A percentile compares a stretch with the other conserved stretches of the same genome.
Conservation (phyloP, 306 rosid genomes). For the Alnus rubra region DNA sequence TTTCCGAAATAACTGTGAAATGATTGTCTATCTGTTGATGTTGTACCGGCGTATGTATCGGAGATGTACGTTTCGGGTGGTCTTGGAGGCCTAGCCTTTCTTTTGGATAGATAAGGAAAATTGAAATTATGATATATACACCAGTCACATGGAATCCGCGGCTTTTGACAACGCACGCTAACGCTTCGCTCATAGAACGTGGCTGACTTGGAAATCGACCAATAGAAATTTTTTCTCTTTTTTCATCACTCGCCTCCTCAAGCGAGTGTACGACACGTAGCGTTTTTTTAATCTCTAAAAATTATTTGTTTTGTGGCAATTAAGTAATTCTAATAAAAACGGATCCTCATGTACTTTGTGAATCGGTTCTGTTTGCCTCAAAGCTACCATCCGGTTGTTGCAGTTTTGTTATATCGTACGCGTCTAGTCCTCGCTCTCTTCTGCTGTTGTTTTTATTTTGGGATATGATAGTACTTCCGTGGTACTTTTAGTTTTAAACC, state of each 20-base stretch:
- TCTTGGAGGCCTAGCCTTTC: background rate
- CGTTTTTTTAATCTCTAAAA: background rate
- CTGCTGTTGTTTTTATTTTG: background rate
- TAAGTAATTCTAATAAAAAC: background rate
- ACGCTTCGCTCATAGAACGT: slow-evolving; percentile 27
- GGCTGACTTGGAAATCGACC: slow-evolving; percentile 11
- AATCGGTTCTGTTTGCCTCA: background rate
- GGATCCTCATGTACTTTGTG: background rate
- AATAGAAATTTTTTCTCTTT: background rate
- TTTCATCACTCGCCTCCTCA: slow-evolving; percentile 3
- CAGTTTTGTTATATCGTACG: background rate
- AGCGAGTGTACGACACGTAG: background rate
- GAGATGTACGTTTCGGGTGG: background rate
- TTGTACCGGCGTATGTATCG: background rate
- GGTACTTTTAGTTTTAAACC: slow-evolving; percentile 21
- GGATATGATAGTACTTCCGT: slow-evolving; percentile 21
- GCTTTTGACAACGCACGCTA: slow-evolving; percentile 37
- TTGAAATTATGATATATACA: too few relatives aligned
- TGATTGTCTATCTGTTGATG: background rate
- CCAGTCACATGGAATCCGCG: slow-evolving; percentile 41
- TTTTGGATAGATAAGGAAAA: background rate
- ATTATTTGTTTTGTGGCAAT: background rate
- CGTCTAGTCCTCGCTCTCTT: background rate
- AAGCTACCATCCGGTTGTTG: background rate
- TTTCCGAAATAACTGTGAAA: background rate